Percentiles rank a stretch among this genome's conserved stretches.
These are phyloP conservation scores for Imleria badia DNA, from an alignment of 768 basidiomycete genomes.

Conservation along the genomic window DNA sequence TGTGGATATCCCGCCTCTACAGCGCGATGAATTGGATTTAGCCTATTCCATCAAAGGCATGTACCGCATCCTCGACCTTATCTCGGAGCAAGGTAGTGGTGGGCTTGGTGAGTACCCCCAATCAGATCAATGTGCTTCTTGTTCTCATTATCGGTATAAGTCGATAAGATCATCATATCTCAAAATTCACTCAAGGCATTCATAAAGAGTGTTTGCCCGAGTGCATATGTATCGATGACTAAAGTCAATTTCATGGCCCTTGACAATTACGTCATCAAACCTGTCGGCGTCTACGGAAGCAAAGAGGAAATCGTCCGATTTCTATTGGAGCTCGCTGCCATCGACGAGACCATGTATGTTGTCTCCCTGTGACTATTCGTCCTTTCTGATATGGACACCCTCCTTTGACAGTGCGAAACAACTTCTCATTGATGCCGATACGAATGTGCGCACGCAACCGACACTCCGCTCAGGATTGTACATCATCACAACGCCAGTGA, in stretches of 20 bases:
- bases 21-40: conserved; percentile 21
- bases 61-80: conserved; percentile 54
- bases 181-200: conserved; percentile 49
- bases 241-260: conserved; percentile 56
- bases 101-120: conserved; percentile 43
- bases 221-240: conserved; percentile 53
- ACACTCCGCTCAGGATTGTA: conserved; percentile 24
- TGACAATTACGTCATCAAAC: conserved; percentile 46
- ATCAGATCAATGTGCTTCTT: background rate
- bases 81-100: conserved; percentile 49
- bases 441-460: conserved; percentile 1
- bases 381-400: background rate
- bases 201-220: conserved; percentile 48
- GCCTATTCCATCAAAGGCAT: conserved; percentile 41
- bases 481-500: conserved; percentile 10
- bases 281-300: conserved; percentile 59
- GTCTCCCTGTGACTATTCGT: background rate
- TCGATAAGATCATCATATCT: conserved; percentile 63
- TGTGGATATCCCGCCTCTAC: background rate
- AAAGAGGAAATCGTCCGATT: conserved; percentile 50
- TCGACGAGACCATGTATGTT: conserved; percentile 44
- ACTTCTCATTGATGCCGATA: conserved; percentile 15
- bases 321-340: conserved; percentile 34
- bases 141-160: conserved; percentile 29
- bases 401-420: conserved; percentile 6